Conservation (phyloP, 805 yeast genomes). For the Candida insectorum region DNA sequence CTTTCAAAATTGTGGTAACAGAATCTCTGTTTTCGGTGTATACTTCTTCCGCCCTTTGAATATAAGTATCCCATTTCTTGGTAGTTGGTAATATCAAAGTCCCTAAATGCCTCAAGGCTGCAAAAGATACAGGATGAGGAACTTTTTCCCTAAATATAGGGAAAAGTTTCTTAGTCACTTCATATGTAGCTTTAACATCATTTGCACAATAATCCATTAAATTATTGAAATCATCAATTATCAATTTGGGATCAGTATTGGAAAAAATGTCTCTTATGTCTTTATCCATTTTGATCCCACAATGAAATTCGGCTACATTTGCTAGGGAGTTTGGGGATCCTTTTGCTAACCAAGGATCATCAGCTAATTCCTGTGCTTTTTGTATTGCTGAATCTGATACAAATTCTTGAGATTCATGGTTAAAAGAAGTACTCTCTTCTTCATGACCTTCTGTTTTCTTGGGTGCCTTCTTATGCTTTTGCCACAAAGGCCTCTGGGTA, state of each 20-base stretch:
- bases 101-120: slow-evolving; percentile 74
- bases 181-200: slow-evolving; percentile 76
- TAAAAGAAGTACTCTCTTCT: slow-evolving; percentile 1
- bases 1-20: slow-evolving; percentile 56
- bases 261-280: slow-evolving; percentile 62
- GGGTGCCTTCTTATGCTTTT: slow-evolving; percentile 48
- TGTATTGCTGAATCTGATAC: slow-evolving; percentile 12
- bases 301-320: slow-evolving; percentile 76
- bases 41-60: slow-evolving; percentile 62
- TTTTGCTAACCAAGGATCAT: slow-evolving; percentile 81
- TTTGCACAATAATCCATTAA: slow-evolving; percentile 79
- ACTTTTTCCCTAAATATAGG: slow-evolving; percentile 66
- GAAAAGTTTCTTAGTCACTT: slow-evolving; percentile 62
- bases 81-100: slow-evolving; percentile 78
- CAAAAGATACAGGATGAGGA: slow-evolving; percentile 94
- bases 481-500: slow-evolving; percentile 79
- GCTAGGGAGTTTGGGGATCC: slow-evolving; percentile 78
- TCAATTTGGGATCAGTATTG: slow-evolving; percentile 48
- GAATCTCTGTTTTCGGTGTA: slow-evolving; percentile 56
- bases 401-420: slow-evolving; percentile 1
- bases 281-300: slow-evolving; percentile 67
- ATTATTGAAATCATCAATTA: slow-evolving; percentile 53
- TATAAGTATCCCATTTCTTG: slow-evolving; percentile 66
- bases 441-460: slow-evolving; percentile 14
- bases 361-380: slow-evolving; percentile 31